Evolutionary conservation across 345 rosid genomes (phyloP), one percentile per base, ranked within the genome.

Genomic region (Gossypium thurberi): DNA sequence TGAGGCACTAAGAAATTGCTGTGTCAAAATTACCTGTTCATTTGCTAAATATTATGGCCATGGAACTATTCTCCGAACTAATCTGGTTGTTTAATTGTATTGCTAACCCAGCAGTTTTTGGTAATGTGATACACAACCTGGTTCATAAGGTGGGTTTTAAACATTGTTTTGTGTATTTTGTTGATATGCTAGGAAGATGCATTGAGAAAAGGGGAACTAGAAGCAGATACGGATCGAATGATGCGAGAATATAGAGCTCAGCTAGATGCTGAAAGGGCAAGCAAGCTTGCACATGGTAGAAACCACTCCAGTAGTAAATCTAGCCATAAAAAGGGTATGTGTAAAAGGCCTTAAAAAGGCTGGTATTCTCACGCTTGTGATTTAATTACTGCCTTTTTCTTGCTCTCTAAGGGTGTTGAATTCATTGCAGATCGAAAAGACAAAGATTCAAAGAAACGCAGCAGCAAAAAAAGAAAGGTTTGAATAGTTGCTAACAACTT

Each of bases 191-290:
- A 95, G 99, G 99, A 95, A 78, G 99, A 95, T 69, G 98, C 90
- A 78, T 3, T 87, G 78, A 95, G 74, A 78, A 87, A 86, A 81
- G 99, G 97, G 26, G 95, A 88, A 84, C 76, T 90, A 73, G 98
- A 96, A 82, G 90, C 89, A 76, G 98, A 93, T 79, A 90, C 85
- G 5, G 97, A 96, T 83, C 88, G 88, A 82, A 88, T 96, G 94
- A 96, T 96, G 99, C 85, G 88, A 51, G 97, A 93, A 80, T 96
- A 96, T 83, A 87, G 99, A 82, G 97, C 99, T 60, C 98, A 93
- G 82, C 82, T 95, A 50, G 97, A 93, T 86, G 99, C 97, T 74
- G 99, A 96, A 82, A 89, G 99, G 84, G 86, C 99, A 21, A 77
- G 47, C 81, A 96, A 93, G 85, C 98, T 96, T 74, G 85, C 97